Conservation (phyloP, 1,284 basidiomycete genomes). For the Ceratobasidium papillatum region DNA sequence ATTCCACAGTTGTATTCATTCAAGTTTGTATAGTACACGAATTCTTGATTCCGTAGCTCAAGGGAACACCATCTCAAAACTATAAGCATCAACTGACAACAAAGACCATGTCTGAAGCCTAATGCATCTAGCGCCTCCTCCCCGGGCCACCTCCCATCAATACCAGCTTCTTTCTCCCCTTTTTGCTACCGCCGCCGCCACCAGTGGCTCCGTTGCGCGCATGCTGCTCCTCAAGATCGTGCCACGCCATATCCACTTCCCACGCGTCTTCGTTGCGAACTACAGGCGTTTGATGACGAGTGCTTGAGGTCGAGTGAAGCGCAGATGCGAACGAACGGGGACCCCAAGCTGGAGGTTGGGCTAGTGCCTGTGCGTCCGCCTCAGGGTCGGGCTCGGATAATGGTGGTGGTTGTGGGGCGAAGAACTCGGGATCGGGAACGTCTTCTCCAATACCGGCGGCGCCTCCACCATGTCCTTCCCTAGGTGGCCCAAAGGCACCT, state of each 20-base stretch:
- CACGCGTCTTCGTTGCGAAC: slow-evolving; percentile 64
- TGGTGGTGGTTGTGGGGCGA: slow-evolving; percentile 45
- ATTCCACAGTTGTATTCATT: background rate
- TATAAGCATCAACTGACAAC: background rate
- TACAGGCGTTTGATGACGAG: slow-evolving; percentile 43
- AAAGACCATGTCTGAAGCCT: background rate
- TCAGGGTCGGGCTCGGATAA: slow-evolving; percentile 47
- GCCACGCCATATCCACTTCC: slow-evolving; percentile 83
- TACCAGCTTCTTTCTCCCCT: slow-evolving; percentile 72
- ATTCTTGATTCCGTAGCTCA: background rate
- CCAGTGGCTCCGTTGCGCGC: slow-evolving; percentile 52
- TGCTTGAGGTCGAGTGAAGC: slow-evolving; percentile 56
- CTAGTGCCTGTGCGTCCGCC: slow-evolving; percentile 46
- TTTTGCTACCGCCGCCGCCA: slow-evolving; percentile 57
- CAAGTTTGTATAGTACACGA: background rate
- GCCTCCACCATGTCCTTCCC: slow-evolving; percentile 31
- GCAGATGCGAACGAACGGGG: slow-evolving; percentile 79
- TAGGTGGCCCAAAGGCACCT: slow-evolving; percentile 35
- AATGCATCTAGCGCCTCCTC: slow-evolving; percentile 28
- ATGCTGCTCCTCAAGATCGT: slow-evolving; percentile 70
- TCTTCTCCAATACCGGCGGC: slow-evolving; percentile 47
- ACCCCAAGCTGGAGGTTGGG: slow-evolving; percentile 68
- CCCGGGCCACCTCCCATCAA: slow-evolving; percentile 64
- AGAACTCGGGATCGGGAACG: slow-evolving; percentile 49
- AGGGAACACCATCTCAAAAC: background rate